Conservation (phyloP, 257 asterid species). For the Solanum sitiens region DNA sequence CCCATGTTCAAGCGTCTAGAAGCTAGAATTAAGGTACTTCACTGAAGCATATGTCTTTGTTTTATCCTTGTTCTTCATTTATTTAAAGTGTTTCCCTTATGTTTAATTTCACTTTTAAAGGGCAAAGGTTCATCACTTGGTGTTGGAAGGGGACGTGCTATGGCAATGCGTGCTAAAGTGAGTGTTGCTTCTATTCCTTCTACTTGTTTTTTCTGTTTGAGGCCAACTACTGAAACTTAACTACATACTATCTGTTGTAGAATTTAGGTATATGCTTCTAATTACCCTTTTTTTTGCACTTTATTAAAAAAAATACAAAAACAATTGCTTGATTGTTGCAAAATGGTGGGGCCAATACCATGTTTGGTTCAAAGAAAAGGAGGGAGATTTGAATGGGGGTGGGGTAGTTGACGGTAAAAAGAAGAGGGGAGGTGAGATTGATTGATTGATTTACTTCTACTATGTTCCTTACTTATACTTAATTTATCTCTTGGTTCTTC, state of each 20-base stretch:
- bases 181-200: constrained; percentile 1
- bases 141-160: constrained; percentile 98
- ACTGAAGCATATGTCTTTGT: background rate
- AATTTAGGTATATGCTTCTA: background rate
- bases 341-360: background rate
- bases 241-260: background rate
- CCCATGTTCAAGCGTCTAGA: constrained; percentile 97
- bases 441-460: background rate
- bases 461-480: background rate
- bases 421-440: background rate
- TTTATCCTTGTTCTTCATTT: background rate
- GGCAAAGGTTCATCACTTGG: constrained; percentile 95
- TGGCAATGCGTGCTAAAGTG: constrained; percentile 95
- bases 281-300: background rate
- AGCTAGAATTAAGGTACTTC: constrained; percentile 82
- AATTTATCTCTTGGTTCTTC: background rate
- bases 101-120: constrained; percentile 26
- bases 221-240: background rate
- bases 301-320: background rate
- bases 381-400: background rate
- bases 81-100: constrained; percentile 6
- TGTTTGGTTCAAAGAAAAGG: background rate
- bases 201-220: background rate
- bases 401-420: background rate
- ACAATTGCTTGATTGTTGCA: background rate